These are phyloP conservation scores for Sanghuangporus sanghuang DNA, from an alignment of 1,284 basidiomycete genomes.

Conservation along the genomic window DNA sequence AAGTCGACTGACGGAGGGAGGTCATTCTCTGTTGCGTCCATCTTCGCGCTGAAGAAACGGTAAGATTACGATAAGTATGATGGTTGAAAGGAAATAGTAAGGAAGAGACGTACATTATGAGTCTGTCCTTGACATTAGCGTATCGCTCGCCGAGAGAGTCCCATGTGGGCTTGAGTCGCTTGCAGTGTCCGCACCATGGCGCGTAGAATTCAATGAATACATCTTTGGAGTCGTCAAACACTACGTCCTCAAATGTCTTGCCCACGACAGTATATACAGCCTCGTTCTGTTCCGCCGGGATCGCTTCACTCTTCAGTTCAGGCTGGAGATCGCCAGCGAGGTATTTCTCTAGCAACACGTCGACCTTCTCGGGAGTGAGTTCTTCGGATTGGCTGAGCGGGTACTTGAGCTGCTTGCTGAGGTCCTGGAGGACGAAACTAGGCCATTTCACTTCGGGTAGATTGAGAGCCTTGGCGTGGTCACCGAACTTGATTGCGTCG, in stretches of 20 bases:
- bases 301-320: slow-evolving; percentile 85
- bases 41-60: slow-evolving; percentile 69
- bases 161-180: slow-evolving; percentile 94
- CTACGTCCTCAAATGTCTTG: slow-evolving; percentile 85
- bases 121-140: slow-evolving; percentile 67
- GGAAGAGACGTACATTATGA: slow-evolving; percentile 67
- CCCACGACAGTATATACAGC: slow-evolving; percentile 84
- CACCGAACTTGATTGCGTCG: slow-evolving; percentile 90
- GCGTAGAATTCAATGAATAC: slow-evolving; percentile 98
- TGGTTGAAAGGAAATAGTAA: not conserved
- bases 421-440: slow-evolving; percentile 88
- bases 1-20: slow-evolving; percentile 85
- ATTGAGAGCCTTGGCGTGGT: slow-evolving; percentile 95
- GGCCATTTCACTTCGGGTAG: slow-evolving; percentile 85
- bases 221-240: slow-evolving; percentile 87
- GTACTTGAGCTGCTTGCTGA: slow-evolving; percentile 84
- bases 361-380: slow-evolving; percentile 51
- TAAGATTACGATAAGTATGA: not conserved
- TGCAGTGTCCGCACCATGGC: slow-evolving; percentile 96
- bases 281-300: slow-evolving; percentile 82
- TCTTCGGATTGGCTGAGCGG: slow-evolving; percentile 73
- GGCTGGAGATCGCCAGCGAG: slow-evolving; percentile 74
- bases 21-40: slow-evolving; percentile 97
- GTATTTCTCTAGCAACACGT: slow-evolving; percentile 63
- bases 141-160: slow-evolving; percentile 89